A percentile compares a stretch with the other conserved stretches of the same genome.
phyloP scores from a whole-genome alignment of 2,329 filamentous ascomycete species.

The Fusarium floridanum region DNA sequence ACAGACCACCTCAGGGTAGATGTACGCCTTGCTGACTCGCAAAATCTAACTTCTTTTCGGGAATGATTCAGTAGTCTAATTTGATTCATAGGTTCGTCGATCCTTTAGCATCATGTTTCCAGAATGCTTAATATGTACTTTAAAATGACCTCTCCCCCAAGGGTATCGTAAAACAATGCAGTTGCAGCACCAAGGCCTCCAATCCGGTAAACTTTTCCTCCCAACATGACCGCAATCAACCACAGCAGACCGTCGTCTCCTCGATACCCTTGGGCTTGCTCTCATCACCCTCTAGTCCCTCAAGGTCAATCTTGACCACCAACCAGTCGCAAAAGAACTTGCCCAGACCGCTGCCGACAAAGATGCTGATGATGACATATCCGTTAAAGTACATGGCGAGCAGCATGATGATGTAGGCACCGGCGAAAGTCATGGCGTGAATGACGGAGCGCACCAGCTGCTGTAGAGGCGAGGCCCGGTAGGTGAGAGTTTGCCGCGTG shows the following conservation, averaged over 20 bases:
- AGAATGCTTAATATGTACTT: not conserved
- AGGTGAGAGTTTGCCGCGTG: conserved; percentile 47
- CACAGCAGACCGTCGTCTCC: conserved; percentile 63
- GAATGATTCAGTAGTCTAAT: not conserved
- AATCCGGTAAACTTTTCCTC: not conserved
- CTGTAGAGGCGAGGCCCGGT: conserved; percentile 71
- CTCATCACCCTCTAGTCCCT: conserved; percentile 39
- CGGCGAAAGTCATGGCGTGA: conserved; percentile 77
- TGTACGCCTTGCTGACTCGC: not conserved
- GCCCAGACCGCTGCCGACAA: conserved; percentile 66
- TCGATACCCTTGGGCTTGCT: conserved; percentile 53
- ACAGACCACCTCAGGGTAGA: not conserved
- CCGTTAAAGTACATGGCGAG: conserved; percentile 72
- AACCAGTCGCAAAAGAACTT: conserved; percentile 69
- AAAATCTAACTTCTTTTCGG: not conserved
- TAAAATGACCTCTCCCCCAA: not conserved
- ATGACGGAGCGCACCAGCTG: conserved; percentile 74
- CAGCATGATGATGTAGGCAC: conserved; percentile 84
- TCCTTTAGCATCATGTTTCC: not conserved
- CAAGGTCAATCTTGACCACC: conserved; percentile 57
- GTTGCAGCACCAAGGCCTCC: not conserved
- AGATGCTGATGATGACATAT: conserved; percentile 84
- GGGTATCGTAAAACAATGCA: conserved; percentile 35
- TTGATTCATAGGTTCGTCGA: not conserved
- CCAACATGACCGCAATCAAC: conserved; percentile 34